Evolutionary conservation across 352 stramenopile genomes (phyloP).

Genomic region (Phytopythium helicoides): DNA sequence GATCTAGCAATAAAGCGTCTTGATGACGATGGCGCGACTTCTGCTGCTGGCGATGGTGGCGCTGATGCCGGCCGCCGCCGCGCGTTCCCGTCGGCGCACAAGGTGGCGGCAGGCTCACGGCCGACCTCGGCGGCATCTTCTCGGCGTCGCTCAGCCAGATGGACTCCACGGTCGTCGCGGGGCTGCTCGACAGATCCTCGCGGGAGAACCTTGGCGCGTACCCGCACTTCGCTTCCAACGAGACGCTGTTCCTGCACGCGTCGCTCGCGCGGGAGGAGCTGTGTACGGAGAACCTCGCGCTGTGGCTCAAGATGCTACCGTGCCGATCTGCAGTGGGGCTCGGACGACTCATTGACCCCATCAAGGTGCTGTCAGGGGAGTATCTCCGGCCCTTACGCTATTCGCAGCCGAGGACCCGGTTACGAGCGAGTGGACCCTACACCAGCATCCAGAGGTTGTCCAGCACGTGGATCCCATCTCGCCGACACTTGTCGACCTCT

Average conservation of each 20-base stretch:
- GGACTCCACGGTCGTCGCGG: slow-evolving; percentile 44
- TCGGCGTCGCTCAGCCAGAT: slow-evolving; percentile 84
- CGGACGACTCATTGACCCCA: slow-evolving; percentile 68
- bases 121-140: slow-evolving; percentile 75
- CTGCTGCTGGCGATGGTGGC: slow-evolving; percentile 7
- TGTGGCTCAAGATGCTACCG: slow-evolving; percentile 87
- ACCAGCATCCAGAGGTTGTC: slow-evolving; percentile 63
- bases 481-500: slow-evolving; percentile 45
- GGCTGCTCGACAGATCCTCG: slow-evolving; percentile 7
- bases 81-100: slow-evolving; percentile 34
- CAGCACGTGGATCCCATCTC: slow-evolving; percentile 27
- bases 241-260: slow-evolving; percentile 47
- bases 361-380: slow-evolving; percentile 66
- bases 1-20: no score
- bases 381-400: slow-evolving; percentile 63
- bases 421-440: slow-evolving; percentile 28
- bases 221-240: background rate
- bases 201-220: slow-evolving; percentile 16
- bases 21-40: slow-evolving; percentile 5
- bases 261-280: slow-evolving; percentile 76
- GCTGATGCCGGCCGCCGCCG: slow-evolving; percentile 18
- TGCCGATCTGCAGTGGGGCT: slow-evolving; percentile 65
- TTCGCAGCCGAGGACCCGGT: slow-evolving; percentile 23
- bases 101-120: slow-evolving; percentile 66
- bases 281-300: slow-evolving; percentile 87